These are phyloP conservation scores for Globisporangium nunn DNA, from an alignment of 352 stramenopile species.

Conservation along the genomic window DNA sequence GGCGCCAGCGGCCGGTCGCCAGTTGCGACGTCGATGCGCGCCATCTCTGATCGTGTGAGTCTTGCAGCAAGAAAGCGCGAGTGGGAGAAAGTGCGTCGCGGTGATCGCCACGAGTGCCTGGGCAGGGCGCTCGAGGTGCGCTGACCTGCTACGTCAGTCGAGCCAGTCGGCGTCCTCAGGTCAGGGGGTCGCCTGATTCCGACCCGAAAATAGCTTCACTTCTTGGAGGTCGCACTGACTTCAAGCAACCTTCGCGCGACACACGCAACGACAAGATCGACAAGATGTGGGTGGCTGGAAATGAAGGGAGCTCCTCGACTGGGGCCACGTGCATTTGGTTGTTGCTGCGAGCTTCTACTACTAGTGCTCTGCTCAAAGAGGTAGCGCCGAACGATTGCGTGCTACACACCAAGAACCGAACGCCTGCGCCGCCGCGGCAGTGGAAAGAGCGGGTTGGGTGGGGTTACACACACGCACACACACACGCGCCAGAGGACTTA, in stretches of 20 bases:
- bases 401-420: constrained; percentile 1
- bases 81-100: constrained; percentile 3
- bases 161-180: too few species aligned
- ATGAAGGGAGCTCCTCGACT: constrained; percentile 6
- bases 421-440: constrained; percentile 1
- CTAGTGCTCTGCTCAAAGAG: too few species aligned
- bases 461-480: neutral
- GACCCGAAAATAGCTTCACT: too few species aligned
- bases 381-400: neutral
- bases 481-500: constrained; percentile 19
- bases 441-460: constrained; percentile 5
- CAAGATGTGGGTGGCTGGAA: neutral
- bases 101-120: too few species aligned
- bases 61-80: neutral
- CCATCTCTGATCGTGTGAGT: constrained; percentile 6
- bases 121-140: too few species aligned
- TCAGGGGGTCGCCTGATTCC: too few species aligned
- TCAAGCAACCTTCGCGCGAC: too few species aligned
- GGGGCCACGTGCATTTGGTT: constrained; percentile 9
- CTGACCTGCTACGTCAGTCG: too few species aligned
- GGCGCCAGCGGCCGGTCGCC: neutral
- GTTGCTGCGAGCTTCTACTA: constrained; percentile 1
- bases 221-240: too few species aligned
- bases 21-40: constrained; percentile 1
- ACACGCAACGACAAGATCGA: neutral